phyloP scores from a whole-genome alignment of 1,284 basidiomycete genomes.

The Irpex sp. region DNA sequence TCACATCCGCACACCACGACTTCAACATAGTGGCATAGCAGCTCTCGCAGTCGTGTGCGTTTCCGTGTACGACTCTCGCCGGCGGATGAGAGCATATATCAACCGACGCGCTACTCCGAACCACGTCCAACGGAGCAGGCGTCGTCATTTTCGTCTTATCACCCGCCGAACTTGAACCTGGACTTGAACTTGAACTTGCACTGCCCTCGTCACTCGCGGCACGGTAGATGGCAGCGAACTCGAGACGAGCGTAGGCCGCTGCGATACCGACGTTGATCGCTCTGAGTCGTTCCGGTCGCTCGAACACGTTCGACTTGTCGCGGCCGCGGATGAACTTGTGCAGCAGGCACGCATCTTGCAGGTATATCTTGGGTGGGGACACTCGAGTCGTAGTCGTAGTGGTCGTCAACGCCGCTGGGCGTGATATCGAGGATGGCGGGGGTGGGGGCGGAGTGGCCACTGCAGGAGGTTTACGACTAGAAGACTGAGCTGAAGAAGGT shows the following conservation, averaged over 20 bases:
- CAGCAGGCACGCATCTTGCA: conserved; percentile 65
- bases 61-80: conserved; percentile 46
- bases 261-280: conserved; percentile 79
- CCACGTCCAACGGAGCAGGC: not conserved
- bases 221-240: conserved; percentile 25
- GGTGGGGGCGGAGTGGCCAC: not conserved
- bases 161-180: not conserved
- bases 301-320: conserved; percentile 71
- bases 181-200: no score
- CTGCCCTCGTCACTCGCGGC: not conserved
- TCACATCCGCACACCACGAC: conserved; percentile 58
- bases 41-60: conserved; percentile 47
- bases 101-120: not conserved
- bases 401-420: not conserved
- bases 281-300: conserved; percentile 84
- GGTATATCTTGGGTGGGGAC: conserved; percentile 23
- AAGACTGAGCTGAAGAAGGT: no score
- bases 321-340: conserved; percentile 78
- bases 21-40: conserved; percentile 49
- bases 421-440: not conserved
- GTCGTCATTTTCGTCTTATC: not conserved
- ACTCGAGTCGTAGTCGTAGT: not conserved
- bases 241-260: conserved; percentile 69
- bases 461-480: no score
- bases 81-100: not conserved